Base-by-base conservation (phyloP, 495 filamentous ascomycete species). In the Aspergillus baeticus region DNA sequence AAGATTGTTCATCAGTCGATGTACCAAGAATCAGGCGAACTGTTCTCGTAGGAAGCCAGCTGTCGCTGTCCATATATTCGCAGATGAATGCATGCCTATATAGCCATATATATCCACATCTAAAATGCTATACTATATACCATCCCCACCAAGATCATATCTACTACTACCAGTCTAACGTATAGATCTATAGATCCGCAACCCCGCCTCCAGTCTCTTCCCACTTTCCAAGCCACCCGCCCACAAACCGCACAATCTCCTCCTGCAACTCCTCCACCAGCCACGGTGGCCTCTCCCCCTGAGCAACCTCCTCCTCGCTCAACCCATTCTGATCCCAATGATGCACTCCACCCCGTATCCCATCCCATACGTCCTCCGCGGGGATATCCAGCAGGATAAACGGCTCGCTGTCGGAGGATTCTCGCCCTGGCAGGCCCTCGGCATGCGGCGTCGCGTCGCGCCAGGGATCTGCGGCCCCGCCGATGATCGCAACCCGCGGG, bases 241-340 rank as follows among this genome's bases (percentile, higher is more conserved):
- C 68, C 37, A 90, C 87, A 68, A 89, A 87, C 33, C 66, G 58
- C 11, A 75, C 66, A 66, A 87, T 78, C 52, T 76, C 60, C 52
- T 62, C 60, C 66, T 90, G 87, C 20, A 79, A 69, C 22, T 83
- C 72, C 20, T 61, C 66, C 3, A 90, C 76, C 36, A 77, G 68
- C 5, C 54, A 48, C 1, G 87, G 87, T 17, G 85, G 84, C 45
- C 84, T 22, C 29, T 51, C 54, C 1, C 69, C 69, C 3, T 74
- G 43, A 11, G 65, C 76, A 5, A 80, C 84, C 72, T 87, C 74
- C 57, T 87, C 85, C 3, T 73, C 69, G 44, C 84, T 84, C 39
- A 87, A 48, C 8, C 85, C 86, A 64, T 89, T 87, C 77, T 89
- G 81, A 65, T 89, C 87, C 83, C 82, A 89, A 68, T 88, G 84